Evolutionary conservation across 2,329 filamentous ascomycete genomes (phyloP).

Genomic region (Aspergillus pseudonomiae): DNA sequence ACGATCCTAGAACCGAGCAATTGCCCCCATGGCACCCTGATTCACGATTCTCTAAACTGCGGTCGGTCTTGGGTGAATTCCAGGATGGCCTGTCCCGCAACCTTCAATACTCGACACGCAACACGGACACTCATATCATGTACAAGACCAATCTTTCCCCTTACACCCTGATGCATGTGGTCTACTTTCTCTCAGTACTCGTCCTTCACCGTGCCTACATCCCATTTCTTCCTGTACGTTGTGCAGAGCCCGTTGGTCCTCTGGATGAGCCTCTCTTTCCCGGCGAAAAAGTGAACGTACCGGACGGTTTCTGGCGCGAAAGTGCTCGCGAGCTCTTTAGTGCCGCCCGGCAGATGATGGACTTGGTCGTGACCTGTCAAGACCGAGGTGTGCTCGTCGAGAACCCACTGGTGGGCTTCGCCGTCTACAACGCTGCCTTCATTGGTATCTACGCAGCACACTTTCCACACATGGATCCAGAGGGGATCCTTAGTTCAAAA

Average conservation of each 20-base stretch:
- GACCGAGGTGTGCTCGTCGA: constrained; percentile 56
- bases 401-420: constrained; percentile 59
- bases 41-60: constrained; percentile 52
- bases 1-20: constrained; percentile 45
- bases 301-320: constrained; percentile 57
- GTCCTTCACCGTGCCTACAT: constrained; percentile 60
- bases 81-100: constrained; percentile 56
- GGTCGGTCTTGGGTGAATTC: constrained; percentile 52
- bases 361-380: constrained; percentile 56
- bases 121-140: constrained; percentile 59
- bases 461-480: constrained; percentile 59
- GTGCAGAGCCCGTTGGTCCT: constrained; percentile 55
- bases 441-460: constrained; percentile 56
- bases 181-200: constrained; percentile 58
- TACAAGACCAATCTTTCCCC: constrained; percentile 54
- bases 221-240: constrained; percentile 56
- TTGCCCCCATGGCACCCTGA: constrained; percentile 57
- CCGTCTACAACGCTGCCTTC: constrained; percentile 57
- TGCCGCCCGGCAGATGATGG: constrained; percentile 56
- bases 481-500: constrained; percentile 48
- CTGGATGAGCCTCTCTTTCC: constrained; percentile 54
- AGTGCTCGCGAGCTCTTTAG: constrained; percentile 54
- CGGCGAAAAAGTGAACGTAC: constrained; percentile 45
- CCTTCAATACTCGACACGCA: constrained; percentile 53
- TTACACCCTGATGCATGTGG: constrained; percentile 59